Conservation (phyloP, 179 eudicot genomes). For the Silene noctiflora region DNA sequence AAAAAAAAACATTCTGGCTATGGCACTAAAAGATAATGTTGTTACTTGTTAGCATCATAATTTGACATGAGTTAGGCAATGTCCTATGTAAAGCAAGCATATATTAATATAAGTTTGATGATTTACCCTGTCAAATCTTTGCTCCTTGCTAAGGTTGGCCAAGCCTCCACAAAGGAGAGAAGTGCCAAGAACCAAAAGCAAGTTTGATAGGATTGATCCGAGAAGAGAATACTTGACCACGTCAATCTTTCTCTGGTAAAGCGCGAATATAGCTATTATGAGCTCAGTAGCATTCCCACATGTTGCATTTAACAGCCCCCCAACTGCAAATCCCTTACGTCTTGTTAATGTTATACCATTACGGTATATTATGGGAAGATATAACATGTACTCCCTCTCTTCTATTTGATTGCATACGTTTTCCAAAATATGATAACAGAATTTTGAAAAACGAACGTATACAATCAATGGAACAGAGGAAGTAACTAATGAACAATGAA, state of each 20-base stretch:
- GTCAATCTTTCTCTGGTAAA: slow-evolving; percentile 46
- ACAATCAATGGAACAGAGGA: too few relatives aligned
- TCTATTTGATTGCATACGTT: too few relatives aligned
- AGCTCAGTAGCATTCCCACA: slow-evolving; percentile 87
- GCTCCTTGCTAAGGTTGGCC: slow-evolving; percentile 58
- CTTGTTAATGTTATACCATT: background rate
- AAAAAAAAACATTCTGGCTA: too few relatives aligned
- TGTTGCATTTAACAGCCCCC: slow-evolving; percentile 78
- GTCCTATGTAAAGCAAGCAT: too few relatives aligned
- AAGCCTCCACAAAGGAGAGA: slow-evolving; percentile 73
- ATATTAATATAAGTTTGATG: too few relatives aligned
- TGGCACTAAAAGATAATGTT: too few relatives aligned
- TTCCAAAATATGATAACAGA: too few relatives aligned
- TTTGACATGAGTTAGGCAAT: too few relatives aligned
- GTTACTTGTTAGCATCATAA: too few relatives aligned
- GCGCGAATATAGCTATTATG: slow-evolving; percentile 70
- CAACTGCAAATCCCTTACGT: slow-evolving; percentile 42
- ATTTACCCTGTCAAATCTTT: slow-evolving; percentile 55
- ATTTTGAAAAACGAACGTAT: too few relatives aligned
- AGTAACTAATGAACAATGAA: background rate
- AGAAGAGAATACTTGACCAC: slow-evolving; percentile 71
- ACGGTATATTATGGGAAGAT: too few relatives aligned
- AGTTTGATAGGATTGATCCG: slow-evolving; percentile 74
- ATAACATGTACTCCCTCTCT: too few relatives aligned
- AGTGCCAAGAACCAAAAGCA: slow-evolving; percentile 67